Base-by-base conservation (phyloP, 2,329 filamentous ascomycete species). In the Ascochyta koolunga region DNA sequence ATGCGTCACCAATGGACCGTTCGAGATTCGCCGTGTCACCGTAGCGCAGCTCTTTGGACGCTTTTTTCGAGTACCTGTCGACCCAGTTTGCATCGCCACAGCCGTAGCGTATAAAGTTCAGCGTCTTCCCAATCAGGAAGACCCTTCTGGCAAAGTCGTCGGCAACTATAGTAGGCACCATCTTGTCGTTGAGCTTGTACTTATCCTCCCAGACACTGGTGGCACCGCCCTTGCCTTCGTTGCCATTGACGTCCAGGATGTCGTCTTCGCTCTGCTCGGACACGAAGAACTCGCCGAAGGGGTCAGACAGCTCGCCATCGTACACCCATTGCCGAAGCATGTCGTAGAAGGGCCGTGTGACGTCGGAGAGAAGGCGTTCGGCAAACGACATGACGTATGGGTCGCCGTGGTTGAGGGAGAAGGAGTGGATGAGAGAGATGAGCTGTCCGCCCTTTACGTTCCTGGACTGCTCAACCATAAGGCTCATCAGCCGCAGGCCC, bases 131-230 rank as follows among this genome's bases (percentile, higher is more conserved):
- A 65, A 99, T 99, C 7, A 99, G 79, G 67, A 98, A 98, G 5
- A 99, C 91, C 70, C 97, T 97, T 64, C 95, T 91, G 0, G 95
- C 92, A 76, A 99, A 97, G 57, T 96, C 93, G 38, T 89, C 83
- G 0, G 91, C 96, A 64, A 97, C 92, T 68, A 98, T 98, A 36
- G 89, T 93, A 0, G 95, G 95, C 21, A 97, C 87, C 89, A 97
- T 95, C 41, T 85, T 83, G 54, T 89, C 83, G 64, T 90, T 88
- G 33, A 97, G 82, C 68, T 91, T 89, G 77, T 96, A 99, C 73
- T 98, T 98, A 75, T 96, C 92, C 74, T 98, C 93, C 95, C 95
- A 99, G 2, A 98, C 93, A 62, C 93, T 97, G 32, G 89, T 93
- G 15, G 90, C 89, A 21, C 86, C 88, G 25, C 78, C 76, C 47